Evolutionary conservation across 495 filamentous ascomycete genomes (phyloP), one percentile per base, ranked within the genome.

Genomic region (Jackrogersella minutella): DNA sequence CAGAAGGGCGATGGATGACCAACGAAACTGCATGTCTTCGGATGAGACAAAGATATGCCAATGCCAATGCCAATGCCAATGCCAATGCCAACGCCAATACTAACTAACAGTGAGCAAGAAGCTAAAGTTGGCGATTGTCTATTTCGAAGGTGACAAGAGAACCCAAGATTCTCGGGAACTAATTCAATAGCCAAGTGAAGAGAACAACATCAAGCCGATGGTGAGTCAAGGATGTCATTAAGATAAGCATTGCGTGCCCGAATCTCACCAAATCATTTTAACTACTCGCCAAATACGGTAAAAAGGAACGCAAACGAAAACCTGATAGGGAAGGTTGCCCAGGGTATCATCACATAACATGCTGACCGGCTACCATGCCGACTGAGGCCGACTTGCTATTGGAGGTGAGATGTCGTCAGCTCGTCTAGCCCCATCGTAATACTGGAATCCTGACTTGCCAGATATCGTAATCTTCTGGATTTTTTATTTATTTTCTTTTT

Each of bases 1-100:
- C 60, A 69, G 37, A 8, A 69, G 49, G 43, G 61, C 50, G 43
- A 56, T 49, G 2, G 58, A 53, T 33, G 49, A 55, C 65, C 53
- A 63, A 58, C 13, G 22, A 39, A 59, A 34, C 65, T 63, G 63
- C 59, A 63, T 68, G 31, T 57, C 28, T 7, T 55, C 6, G 4
- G 40, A 16, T 17, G 13, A 21, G 33, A 47, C 36, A 33, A 51
- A 41, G 8, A 30, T 17, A 44, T 50, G 33, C 28, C 34, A 28
- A 39, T 63, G 1, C 41, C 19, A 46, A 46, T n/a, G 36, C 37
- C 34, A 28, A 39, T 63, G 1, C 40, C 40, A 43, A 43, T 22
- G 17, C 36, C 36, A 39, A 39, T 39, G 3, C n/a, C n/a, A n/a
- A n/a, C n/a, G n/a, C n/a, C n/a, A n/a, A n/a, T n/a, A n/a, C n/a